A percentile compares a stretch with the other conserved stretches of the same genome.
These are phyloP conservation scores for Elsinoe australis DNA, from an alignment of 2,329 filamentous ascomycete species.

Conservation along the genomic window DNA sequence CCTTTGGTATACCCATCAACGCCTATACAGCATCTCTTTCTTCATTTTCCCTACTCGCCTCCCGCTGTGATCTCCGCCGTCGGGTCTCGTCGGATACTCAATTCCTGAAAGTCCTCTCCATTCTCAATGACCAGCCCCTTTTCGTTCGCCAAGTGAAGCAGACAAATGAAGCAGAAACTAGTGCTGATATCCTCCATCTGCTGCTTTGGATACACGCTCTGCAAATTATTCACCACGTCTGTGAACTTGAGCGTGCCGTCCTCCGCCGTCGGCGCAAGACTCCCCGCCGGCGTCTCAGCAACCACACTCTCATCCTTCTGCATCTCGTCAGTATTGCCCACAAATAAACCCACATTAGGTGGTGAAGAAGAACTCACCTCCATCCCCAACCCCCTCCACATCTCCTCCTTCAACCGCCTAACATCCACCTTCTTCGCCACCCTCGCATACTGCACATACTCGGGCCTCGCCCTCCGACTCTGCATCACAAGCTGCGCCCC, in stretches of 20 bases:
- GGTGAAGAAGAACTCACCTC: constrained; percentile 25
- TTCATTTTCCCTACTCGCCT: neutral
- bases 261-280: constrained; percentile 36
- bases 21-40: neutral
- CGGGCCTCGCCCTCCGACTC: constrained; percentile 51
- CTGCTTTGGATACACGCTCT: constrained; percentile 75
- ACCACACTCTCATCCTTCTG: neutral
- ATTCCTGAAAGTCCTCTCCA: constrained; percentile 43
- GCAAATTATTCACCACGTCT: constrained; percentile 79
- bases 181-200: constrained; percentile 93
- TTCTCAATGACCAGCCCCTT: constrained; percentile 75
- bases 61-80: constrained; percentile 32
- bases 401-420: constrained; percentile 55
- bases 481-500: constrained; percentile 57
- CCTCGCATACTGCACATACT: constrained; percentile 59
- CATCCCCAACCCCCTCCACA: constrained; percentile 56
- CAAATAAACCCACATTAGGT: neutral
- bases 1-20: neutral
- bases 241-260: constrained; percentile 69
- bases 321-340: neutral
- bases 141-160: constrained; percentile 86
- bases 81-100: constrained; percentile 43
- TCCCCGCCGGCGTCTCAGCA: constrained; percentile 24
- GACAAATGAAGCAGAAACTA: constrained; percentile 83
- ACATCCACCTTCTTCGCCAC: constrained; percentile 62